Conservation (phyloP, 2,329 filamentous ascomycete species). For the Diaporthe ampelina region DNA sequence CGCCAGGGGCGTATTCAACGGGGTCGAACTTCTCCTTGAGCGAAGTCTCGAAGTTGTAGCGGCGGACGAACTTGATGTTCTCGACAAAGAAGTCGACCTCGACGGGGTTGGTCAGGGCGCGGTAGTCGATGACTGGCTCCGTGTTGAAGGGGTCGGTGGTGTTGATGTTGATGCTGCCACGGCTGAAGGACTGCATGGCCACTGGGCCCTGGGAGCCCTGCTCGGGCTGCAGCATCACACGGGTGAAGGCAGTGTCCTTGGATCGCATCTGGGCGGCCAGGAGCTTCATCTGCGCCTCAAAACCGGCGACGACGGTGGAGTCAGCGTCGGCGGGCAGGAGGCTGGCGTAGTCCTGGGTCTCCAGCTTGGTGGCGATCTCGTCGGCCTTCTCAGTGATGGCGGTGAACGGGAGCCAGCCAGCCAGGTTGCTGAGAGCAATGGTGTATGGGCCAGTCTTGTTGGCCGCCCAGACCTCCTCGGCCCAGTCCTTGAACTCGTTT, state of each 20-base stretch:
- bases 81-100: conserved; percentile 55
- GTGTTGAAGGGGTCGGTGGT: conserved; percentile 53
- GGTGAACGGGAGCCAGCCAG: conserved; percentile 54
- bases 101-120: conserved; percentile 55
- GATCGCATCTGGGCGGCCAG: conserved; percentile 53
- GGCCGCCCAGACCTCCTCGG: conserved; percentile 47
- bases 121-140: conserved; percentile 56
- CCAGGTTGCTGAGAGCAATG: conserved; percentile 52
- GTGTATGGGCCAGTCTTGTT: conserved; percentile 51
- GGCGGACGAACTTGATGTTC: conserved; percentile 53
- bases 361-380: conserved; percentile 50
- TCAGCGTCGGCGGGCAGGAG: conserved; percentile 51
- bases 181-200: conserved; percentile 46
- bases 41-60: conserved; percentile 54
- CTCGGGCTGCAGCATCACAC: conserved; percentile 49
- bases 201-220: conserved; percentile 27
- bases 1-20: conserved; percentile 51
- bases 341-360: conserved; percentile 50
- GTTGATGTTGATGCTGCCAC: conserved; percentile 55
- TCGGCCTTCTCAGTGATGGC: conserved; percentile 51
- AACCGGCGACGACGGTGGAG: conserved; percentile 53
- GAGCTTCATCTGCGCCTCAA: conserved; percentile 54
- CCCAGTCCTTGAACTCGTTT: conserved; percentile 45
- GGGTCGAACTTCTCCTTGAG: conserved; percentile 51
- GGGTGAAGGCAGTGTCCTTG: conserved; percentile 51